Evolutionary conservation across 1,284 basidiomycete species (phyloP), one percentile per base, ranked within the genome.

Genomic region (Ceratorhiza oryzae-sativae): DNA sequence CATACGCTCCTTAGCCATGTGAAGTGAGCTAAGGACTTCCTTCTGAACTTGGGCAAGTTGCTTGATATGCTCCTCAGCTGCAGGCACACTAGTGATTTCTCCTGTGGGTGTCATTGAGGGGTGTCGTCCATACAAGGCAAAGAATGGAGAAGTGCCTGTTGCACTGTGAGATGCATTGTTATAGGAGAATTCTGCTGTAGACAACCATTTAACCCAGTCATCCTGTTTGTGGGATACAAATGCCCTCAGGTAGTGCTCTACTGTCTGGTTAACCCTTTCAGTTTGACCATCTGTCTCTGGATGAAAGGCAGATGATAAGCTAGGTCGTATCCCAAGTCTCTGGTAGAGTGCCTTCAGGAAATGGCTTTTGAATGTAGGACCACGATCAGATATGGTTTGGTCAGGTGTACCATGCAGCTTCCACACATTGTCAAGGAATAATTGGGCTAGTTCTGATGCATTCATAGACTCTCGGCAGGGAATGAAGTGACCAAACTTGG

Each of bases 261-360:
- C 34, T 0, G 45, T 45, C 53, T 79, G 78, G 71, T 81, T 81
- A 4, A 78, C 74, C 0, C 73, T 41, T 73, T 82, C 79, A 0
- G 78, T 79, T 48, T 81, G 79, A 0, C 81, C 78, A 60, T 82
- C 78, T 0, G 78, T 77, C 53, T 81, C 74, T 0, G 78, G 80
- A 55, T 79, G 79, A 45, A 75, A 79, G 0, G 79, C 76, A 0
- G 79, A 80, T 1, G 76, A 77, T 20, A 74, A 71, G 59, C 32
- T 71, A 45, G 45, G 76, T 42, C 49, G 62, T 55, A 74, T 73
- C 23, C 45, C 12, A 2, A 76, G 61, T 0, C 70, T 32, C 25
- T 72, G 4, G 27, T 59, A 39, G 25, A 77, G 65, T 42, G 53
- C 53, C 36, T 58, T n/a, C 73, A 75, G 76, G 71, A 77, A 76